Base-by-base conservation (phyloP, 2,329 filamentous ascomycete genomes). In the Alternaria consortialis region DNA sequence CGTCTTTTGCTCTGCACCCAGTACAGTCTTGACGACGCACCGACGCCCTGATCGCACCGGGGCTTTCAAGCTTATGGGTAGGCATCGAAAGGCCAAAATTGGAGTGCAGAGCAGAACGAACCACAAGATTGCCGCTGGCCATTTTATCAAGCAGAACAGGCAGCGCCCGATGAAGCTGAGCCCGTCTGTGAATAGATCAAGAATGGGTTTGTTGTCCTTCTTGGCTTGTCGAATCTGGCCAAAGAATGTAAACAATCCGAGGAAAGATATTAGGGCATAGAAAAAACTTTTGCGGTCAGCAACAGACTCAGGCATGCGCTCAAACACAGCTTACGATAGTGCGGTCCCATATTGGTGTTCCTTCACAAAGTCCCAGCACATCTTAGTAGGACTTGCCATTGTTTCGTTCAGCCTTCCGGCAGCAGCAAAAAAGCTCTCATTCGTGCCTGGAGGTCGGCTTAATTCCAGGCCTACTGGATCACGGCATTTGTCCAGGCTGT, bases 371-470 rank as follows among this genome's bases (percentile, higher is more conserved):
- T 29, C 52, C 34, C 62, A 47, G 53, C 73, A 75, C 66, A 75
- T 72, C 2, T 63, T 44, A 25, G 56, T 47, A 3, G 67, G 43
- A 23, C 53, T 66, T 2, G 64, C 54, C 2, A 47, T 43, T 7
- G 72, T 73, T 2, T 17, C 56, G 40, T 75, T 74, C 2, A 74
- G 63, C 36, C 70, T 59, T 15, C 65, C 71, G 6, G 67, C 62
- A 12, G 66, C 66, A 17, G 69, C 63, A 36, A 74, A 75, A 53
- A 75, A 75, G 58, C 70, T 74, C 48, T 74, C 72, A 46, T 73
- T 72, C 17, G 57, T 56, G 2, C 71, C 70, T 12, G 47, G 7
- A 29, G 63, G 65, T 34, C 50, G 52, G 13, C 56, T 36, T 52
- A 46, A 44, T 13, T 39, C 25, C 20, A 62, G 40, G 7, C 23